phyloP scores from a whole-genome alignment of 805 yeast genomes.

The Lachancea mirantina region DNA sequence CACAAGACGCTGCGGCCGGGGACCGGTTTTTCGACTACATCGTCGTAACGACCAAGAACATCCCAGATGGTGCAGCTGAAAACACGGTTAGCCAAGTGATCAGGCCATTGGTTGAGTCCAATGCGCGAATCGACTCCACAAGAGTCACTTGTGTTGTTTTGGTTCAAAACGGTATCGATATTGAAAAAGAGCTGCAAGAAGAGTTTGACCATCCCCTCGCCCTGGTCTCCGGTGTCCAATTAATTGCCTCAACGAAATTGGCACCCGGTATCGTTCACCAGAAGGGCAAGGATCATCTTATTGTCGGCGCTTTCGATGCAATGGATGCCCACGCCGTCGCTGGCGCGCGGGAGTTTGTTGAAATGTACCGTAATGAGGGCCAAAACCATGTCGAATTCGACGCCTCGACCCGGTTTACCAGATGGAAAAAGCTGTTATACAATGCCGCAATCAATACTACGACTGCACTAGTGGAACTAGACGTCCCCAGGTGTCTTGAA shows the following conservation, averaged over 20 bases:
- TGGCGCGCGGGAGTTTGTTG: conserved; percentile 35
- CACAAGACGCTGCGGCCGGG: conserved; percentile 40
- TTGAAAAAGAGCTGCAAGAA: conserved; percentile 48
- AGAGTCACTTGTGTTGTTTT: conserved; percentile 43
- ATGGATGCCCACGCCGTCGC: conserved; percentile 26
- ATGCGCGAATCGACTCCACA: conserved; percentile 11
- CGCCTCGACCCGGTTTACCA: conserved; percentile 40
- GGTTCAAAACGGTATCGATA: conserved; percentile 62
- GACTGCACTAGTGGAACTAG: conserved; percentile 50
- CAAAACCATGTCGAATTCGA: conserved; percentile 35
- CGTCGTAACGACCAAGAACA: conserved; percentile 57
- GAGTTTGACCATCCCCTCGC: conserved; percentile 33
- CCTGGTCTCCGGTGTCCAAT: conserved; percentile 54
- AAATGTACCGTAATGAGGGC: conserved; percentile 38
- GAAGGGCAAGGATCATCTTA: conserved; percentile 42
- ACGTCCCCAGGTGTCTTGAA: conserved; percentile 44
- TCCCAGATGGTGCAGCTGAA: conserved; percentile 48
- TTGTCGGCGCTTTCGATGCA: conserved; percentile 45
- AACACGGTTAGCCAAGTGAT: conserved; percentile 46
- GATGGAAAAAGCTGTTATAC: conserved; percentile 62
- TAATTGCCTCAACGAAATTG: conserved; percentile 52
- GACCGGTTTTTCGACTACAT: conserved; percentile 48
- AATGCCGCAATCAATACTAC: conserved; percentile 59
- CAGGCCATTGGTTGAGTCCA: conserved; percentile 41
- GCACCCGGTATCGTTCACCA: conserved; percentile 43